Evolutionary conservation across 768 basidiomycete genomes (phyloP), one percentile per base, ranked within the genome.

Genomic region (Mycena polygramma): DNA sequence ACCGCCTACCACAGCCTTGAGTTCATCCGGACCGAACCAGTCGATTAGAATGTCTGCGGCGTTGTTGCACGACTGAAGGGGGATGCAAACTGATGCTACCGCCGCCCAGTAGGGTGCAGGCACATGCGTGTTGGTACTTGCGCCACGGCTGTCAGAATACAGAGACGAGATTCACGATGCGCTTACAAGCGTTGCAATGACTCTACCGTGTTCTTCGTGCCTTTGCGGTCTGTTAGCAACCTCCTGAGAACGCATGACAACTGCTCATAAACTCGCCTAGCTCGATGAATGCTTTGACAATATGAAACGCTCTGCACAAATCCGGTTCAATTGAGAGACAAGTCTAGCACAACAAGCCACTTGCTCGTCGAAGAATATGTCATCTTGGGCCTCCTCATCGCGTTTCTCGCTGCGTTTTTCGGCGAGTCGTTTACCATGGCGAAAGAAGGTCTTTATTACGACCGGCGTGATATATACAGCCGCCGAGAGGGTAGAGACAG

Each of bases 291-390:
- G 90, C 86, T 80, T 91, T 91, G 45, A 93, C 90, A 26, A 93
- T 89, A 68, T 90, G 83, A 77, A 93, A 93, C 0, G 91, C 91
- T 80, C 88, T 89, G 70, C 2, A 39, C 19, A 54, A 58, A 53
- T 10, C 7, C 13, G 41, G 49, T 53, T 46, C 14, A 57, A 35
- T 9, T 30, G 54, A 63, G 41, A 49, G 5, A 19, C 19, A 55
- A n/a, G n/a, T n/a, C n/a, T n/a, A 52, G 36, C 19, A 24, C 9
- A 37, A 37, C 30, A 37, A 54, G 20, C 67, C 1, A 69, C 86
- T 76, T 72, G 91, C 88, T 93, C 89, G 79, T 94, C 91, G 77
- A 89, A 93, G 76, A 92, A 82, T 22, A 94, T 83, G 71, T 92
- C 89, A 48, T 85, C 85, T 72, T 88, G 86, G 20, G 89, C 85